Base-by-base conservation (phyloP, 1,284 basidiomycete genomes). In the Termitomyces sp. region DNA sequence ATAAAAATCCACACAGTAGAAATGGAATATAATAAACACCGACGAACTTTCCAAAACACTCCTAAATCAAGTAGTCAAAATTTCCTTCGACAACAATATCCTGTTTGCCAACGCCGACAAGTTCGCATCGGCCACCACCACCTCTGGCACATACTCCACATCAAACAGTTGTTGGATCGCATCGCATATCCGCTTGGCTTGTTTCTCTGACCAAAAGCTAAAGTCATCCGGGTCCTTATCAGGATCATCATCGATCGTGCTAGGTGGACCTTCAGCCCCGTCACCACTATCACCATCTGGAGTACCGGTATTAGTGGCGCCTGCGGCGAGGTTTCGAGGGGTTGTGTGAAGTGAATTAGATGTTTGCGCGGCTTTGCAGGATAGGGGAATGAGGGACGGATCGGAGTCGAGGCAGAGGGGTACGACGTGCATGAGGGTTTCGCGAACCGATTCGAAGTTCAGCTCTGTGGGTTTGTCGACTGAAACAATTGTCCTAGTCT, bases 111-210 rank as follows among this genome's bases (percentile, higher is more conserved):
- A 72, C 37, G 86, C 77, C 14, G 80, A 79, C 58, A 97, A 70
- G 69, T 99, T 98, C 14, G 96, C 93, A 64, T 97, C 93, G 1
- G 93, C 95, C 41, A 98, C 76, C 39, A 99, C 79, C 18, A 99
- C 93, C 61, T 97, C 91, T 13, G 86, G 81, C 4, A 85, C 85
- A 62, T 95, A 86, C 63, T 98, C 95, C 37, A 97, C 86, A 33
- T 79, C 84, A 65, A 96, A 97, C 8, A 88, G 82, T 65, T 89
- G 81, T 60, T 87, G 75, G 58, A 96, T 85, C 18, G 83, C 86
- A 18, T 73, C 70, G 38, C 87, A 87, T 61, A 99, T 97, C 43
- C 91, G 81, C 67, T 84, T 85, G 24, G 95, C 96, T 68, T 99
- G 95, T 38, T 76, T 74, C 59, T 89, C 84, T 3, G 88, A 87